Evolutionary conservation across 352 stramenopile genomes (phyloP).

Genomic region (Globisporangium middletonii): DNA sequence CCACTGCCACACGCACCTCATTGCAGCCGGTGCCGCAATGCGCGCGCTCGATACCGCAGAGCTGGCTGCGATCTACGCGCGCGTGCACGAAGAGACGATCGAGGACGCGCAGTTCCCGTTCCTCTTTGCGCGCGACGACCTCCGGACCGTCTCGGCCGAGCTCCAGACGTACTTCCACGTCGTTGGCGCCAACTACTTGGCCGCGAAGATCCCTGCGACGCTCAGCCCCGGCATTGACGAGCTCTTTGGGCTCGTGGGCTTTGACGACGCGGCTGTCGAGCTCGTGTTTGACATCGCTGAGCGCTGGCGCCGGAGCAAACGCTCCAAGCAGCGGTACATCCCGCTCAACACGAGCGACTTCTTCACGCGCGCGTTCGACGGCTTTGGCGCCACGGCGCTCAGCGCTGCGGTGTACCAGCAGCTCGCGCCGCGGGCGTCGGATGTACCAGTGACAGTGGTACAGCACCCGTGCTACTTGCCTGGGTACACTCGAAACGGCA

Average conservation of each 20-base stretch:
- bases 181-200: constrained; percentile 57
- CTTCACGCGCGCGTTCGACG: constrained; percentile 43
- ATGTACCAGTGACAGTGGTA: constrained; percentile 7
- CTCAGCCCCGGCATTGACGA: constrained; percentile 49
- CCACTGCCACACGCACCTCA: constrained; percentile 44
- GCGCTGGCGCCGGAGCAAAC: constrained; percentile 59
- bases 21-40: constrained; percentile 18
- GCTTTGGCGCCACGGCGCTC: constrained; percentile 25
- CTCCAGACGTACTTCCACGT: constrained; percentile 50
- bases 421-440: constrained; percentile 11
- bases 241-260: constrained; percentile 49
- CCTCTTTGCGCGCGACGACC: constrained; percentile 36
- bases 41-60: constrained; percentile 15
- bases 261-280: constrained; percentile 26
- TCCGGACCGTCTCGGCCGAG: constrained; percentile 29
- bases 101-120: constrained; percentile 59
- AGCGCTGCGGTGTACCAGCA: constrained; percentile 25
- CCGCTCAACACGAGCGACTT: constrained; percentile 66
- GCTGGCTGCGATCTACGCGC: constrained; percentile 20
- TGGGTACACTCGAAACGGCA: constrained; percentile 8
- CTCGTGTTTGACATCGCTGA: constrained; percentile 62
- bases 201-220: constrained; percentile 34
- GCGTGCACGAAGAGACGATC: constrained; percentile 33
- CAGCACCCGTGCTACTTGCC: constrained; percentile 48
- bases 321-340: constrained; percentile 46